Evolutionary conservation across 148 eudicot species (phyloP).

Genomic region (Chenopodium quinoa): DNA sequence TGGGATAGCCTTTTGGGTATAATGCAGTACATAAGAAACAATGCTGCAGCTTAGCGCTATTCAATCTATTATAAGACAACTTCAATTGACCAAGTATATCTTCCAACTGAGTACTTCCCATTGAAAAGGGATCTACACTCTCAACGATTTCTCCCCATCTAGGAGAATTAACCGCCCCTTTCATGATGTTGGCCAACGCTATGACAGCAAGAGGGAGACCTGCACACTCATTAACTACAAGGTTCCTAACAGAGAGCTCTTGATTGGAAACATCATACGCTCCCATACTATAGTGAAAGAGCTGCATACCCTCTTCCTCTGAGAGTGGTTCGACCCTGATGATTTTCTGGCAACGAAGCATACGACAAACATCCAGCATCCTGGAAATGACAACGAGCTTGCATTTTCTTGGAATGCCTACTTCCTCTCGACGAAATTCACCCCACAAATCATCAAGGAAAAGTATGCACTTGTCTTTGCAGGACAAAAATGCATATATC

Average conservation of each 20-base stretch:
- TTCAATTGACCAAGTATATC: not conserved
- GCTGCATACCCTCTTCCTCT: conserved; percentile 16
- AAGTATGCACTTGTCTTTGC: not conserved
- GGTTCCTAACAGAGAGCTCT: not conserved
- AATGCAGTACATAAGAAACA: conserved; percentile 21
- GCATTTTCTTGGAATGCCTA: conserved; percentile 25
- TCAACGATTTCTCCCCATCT: not conserved
- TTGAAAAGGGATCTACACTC: not conserved
- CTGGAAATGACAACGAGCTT: conserved; percentile 18
- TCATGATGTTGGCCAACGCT: conserved; percentile 12
- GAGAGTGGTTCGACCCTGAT: conserved; percentile 18
- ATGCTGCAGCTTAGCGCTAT: not conserved
- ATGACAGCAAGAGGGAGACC: conserved; percentile 27
- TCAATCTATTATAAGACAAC: conserved; percentile 16
- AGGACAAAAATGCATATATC: conserved; percentile 10
- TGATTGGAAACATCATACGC: not conserved
- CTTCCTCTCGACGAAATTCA: conserved; percentile 16
- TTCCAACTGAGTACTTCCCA: not conserved
- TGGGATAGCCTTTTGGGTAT: conserved; percentile 8
- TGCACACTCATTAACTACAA: conserved; percentile 12
- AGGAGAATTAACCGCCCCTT: conserved; percentile 6
- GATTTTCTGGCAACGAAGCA: conserved; percentile 19
- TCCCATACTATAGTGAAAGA: conserved; percentile 9
- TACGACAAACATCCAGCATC: conserved; percentile 15
- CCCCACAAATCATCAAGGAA: conserved; percentile 26